phyloP scores from a whole-genome alignment of 148 eudicot species.

The Talinum fruticosum region DNA sequence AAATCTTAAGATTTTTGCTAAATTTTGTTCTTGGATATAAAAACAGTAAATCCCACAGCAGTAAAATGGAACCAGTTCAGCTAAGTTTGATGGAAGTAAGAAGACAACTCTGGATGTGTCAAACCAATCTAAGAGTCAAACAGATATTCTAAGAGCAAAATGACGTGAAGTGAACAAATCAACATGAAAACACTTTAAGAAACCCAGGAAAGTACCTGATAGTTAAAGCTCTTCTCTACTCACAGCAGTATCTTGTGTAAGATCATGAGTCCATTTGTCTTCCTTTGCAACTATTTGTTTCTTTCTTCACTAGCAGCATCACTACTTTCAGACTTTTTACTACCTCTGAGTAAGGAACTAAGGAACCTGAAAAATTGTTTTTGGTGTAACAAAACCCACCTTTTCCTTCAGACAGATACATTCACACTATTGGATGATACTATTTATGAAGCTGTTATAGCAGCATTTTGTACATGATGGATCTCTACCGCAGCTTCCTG shows the following conservation, averaged over 20 bases:
- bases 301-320: constrained; percentile 50
- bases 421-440: constrained; percentile 45
- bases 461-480: constrained; percentile 25
- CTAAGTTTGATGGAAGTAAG: too few species aligned
- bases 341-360: constrained; percentile 60
- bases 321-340: constrained; percentile 52
- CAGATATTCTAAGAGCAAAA: too few species aligned
- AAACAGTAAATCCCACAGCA: background rate
- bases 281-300: constrained; percentile 59
- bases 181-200: background rate
- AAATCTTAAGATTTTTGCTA: constrained; percentile 11
- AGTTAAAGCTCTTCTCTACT: constrained; percentile 79
- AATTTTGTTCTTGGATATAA: background rate
- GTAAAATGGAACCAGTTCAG: background rate
- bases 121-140: background rate
- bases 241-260: constrained; percentile 68
- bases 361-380: constrained; percentile 90
- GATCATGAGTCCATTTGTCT: constrained; percentile 95
- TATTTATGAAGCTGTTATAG: constrained; percentile 34
- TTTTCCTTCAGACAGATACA: constrained; percentile 71
- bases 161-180: background rate
- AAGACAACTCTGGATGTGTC: too few species aligned
- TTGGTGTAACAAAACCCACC: constrained; percentile 89
- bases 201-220: constrained; percentile 58
- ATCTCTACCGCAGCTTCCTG: constrained; percentile 28